Evolutionary conservation across 2,329 filamentous ascomycete genomes (phyloP).

Genomic region (Penicillium rolfsii): DNA sequence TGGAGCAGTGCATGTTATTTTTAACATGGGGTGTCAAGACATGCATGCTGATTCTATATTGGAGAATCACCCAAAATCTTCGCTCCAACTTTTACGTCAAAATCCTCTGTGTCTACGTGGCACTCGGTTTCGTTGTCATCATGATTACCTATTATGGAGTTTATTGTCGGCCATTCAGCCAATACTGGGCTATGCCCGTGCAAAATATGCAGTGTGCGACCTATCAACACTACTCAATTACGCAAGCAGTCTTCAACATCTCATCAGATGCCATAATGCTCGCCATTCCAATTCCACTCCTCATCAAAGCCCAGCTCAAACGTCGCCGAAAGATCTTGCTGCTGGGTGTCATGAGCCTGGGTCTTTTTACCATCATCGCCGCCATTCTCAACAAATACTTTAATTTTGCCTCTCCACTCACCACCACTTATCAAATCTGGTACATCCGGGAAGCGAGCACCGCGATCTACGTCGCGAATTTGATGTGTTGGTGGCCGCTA

Average conservation of each 20-base stretch:
- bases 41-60: slow-evolving; percentile 56
- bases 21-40: slow-evolving; percentile 57
- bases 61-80: slow-evolving; percentile 48
- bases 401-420: slow-evolving; percentile 43
- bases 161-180: slow-evolving; percentile 54
- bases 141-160: slow-evolving; percentile 54
- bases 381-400: slow-evolving; percentile 56
- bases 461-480: slow-evolving; percentile 52
- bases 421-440: slow-evolving; percentile 47
- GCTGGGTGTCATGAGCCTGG: slow-evolving; percentile 42
- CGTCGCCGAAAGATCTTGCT: slow-evolving; percentile 40
- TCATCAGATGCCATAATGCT: slow-evolving; percentile 47
- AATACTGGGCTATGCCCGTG: slow-evolving; percentile 56
- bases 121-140: slow-evolving; percentile 51
- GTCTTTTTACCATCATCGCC: slow-evolving; percentile 48
- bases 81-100: slow-evolving; percentile 44
- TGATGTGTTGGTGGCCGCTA: slow-evolving; percentile 41
- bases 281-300: slow-evolving; percentile 43
- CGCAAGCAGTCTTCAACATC: slow-evolving; percentile 51
- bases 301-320: slow-evolving; percentile 42
- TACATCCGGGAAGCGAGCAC: slow-evolving; percentile 48
- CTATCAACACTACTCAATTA: slow-evolving; percentile 47
- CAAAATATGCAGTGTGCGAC: slow-evolving; percentile 45
- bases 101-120: slow-evolving; percentile 48
- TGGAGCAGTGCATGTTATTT: slow-evolving; percentile 55